Percentiles rank a stretch among this genome's conserved stretches.
phyloP scores from a whole-genome alignment of 345 rosid genomes.

The Hirschfeldia incana region DNA sequence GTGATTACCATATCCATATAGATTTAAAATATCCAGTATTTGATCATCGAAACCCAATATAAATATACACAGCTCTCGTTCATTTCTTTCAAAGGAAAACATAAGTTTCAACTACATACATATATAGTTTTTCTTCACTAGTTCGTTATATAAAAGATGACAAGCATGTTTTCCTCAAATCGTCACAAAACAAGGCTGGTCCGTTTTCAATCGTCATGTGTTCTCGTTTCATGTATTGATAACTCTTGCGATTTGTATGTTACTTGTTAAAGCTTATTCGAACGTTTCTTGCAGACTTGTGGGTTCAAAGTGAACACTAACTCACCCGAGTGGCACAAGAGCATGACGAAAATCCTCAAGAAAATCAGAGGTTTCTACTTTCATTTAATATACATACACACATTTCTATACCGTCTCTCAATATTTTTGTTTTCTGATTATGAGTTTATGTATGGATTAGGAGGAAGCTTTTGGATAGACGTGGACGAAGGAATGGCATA shows the following conservation, averaged over 20 bases:
- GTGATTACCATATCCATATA: neutral
- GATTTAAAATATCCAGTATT: neutral
- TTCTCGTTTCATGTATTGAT: neutral
- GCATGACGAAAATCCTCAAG: constrained; percentile 40
- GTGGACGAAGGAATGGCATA: constrained; percentile 41
- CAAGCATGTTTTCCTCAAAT: constrained; percentile 26
- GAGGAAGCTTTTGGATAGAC: constrained; percentile 35
- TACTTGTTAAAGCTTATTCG: neutral
- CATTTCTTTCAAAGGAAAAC: neutral
- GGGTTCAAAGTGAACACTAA: constrained; percentile 38
- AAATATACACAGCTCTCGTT: constrained; percentile 14
- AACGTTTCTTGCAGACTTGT: constrained; percentile 35
- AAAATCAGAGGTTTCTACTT: constrained; percentile 24
- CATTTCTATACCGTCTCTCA: neutral
- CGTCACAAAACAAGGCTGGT: constrained; percentile 29
- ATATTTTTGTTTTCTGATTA: neutral
- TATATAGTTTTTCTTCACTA: neutral
- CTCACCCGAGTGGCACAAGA: constrained; percentile 35
- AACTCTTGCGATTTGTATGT: neutral
- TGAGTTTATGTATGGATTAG: neutral
- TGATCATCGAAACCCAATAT: neutral
- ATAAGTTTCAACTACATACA: neutral
- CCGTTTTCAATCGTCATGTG: constrained; percentile 15
- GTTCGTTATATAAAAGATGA: neutral
- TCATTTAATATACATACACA: neutral